Conservation (phyloP, 2,329 filamentous ascomycete species). For the Ustulina deusta region DNA sequence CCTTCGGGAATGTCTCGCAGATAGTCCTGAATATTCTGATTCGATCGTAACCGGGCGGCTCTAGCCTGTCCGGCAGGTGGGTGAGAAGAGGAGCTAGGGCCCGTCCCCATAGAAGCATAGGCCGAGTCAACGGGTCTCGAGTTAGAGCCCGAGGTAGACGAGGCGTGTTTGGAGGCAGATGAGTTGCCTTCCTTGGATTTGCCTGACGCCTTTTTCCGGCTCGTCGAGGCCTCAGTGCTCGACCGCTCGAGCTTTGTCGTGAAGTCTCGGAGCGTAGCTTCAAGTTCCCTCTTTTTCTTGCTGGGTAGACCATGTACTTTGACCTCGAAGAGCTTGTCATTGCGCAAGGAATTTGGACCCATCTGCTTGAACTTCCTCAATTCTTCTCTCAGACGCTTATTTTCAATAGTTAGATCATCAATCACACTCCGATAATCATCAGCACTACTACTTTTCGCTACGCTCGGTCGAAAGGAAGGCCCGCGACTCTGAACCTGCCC, state of each 20-base stretch:
- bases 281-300: slow-evolving; percentile 80
- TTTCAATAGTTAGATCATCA: slow-evolving; percentile 87
- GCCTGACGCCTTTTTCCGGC: slow-evolving; percentile 57
- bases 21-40: slow-evolving; percentile 76
- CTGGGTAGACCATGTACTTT: slow-evolving; percentile 79
- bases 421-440: slow-evolving; percentile 87
- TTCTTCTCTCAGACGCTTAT: slow-evolving; percentile 80
- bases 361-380: slow-evolving; percentile 77
- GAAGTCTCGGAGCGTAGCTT: slow-evolving; percentile 78
- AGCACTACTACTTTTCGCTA: slow-evolving; percentile 69
- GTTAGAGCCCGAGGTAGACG: slow-evolving; percentile 65
- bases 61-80: slow-evolving; percentile 52
- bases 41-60: slow-evolving; percentile 56
- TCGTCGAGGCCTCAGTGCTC: slow-evolving; percentile 55
- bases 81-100: slow-evolving; percentile 58
- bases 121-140: slow-evolving; percentile 70
- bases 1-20: slow-evolving; percentile 79
- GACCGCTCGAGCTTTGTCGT: slow-evolving; percentile 71
- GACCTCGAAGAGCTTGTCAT: slow-evolving; percentile 86
- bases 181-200: slow-evolving; percentile 58
- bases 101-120: slow-evolving; percentile 74
- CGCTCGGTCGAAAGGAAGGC: slow-evolving; percentile 48
- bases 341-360: slow-evolving; percentile 73
- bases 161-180: slow-evolving; percentile 64
- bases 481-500: slow-evolving; percentile 42